Percentiles rank a stretch among this genome's conserved stretches.
phyloP scores from a whole-genome alignment of 768 basidiomycete species.

The Mrakia blollopis region DNA sequence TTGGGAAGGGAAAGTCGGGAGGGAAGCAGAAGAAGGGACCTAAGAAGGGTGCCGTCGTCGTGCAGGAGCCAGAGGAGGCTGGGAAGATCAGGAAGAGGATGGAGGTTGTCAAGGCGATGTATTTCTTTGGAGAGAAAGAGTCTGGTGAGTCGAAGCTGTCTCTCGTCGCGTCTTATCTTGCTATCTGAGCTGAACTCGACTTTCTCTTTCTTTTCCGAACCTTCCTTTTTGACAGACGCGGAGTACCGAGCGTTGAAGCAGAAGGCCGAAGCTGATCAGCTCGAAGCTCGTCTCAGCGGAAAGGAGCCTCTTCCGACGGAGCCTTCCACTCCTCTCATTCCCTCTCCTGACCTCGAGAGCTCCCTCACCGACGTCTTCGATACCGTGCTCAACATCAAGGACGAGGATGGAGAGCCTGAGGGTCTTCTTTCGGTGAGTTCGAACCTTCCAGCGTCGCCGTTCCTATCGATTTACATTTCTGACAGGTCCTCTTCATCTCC shows the following conservation, averaged over 20 bases:
- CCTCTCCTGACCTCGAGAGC: constrained; percentile 24
- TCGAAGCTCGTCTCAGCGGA: constrained; percentile 38
- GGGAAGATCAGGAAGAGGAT: constrained; percentile 39
- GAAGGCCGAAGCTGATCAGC: constrained; percentile 48
- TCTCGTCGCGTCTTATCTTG: too few species aligned
- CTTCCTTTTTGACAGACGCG: neutral
- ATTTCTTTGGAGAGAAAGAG: constrained; percentile 43
- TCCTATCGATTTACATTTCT: neutral
- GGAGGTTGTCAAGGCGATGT: constrained; percentile 41
- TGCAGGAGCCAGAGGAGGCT: constrained; percentile 34
- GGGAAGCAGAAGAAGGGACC: constrained; percentile 17
- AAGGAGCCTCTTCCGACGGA: constrained; percentile 15
- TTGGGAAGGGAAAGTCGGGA: constrained; percentile 13
- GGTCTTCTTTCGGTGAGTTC: constrained; percentile 41
- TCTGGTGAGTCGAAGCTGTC: constrained; percentile 37
- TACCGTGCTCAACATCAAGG: constrained; percentile 54
- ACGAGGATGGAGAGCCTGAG: constrained; percentile 48
- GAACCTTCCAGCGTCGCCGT: too few species aligned
- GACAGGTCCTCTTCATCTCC: neutral
- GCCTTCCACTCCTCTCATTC: neutral
- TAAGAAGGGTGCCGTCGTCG: constrained; percentile 7
- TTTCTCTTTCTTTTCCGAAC: too few species aligned
- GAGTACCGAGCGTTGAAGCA: constrained; percentile 43
- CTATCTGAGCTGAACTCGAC: too few species aligned
- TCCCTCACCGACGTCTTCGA: constrained; percentile 12